Evolutionary conservation across 2,329 filamentous ascomycete genomes (phyloP).

Genomic region (Colletotrichum lini): DNA sequence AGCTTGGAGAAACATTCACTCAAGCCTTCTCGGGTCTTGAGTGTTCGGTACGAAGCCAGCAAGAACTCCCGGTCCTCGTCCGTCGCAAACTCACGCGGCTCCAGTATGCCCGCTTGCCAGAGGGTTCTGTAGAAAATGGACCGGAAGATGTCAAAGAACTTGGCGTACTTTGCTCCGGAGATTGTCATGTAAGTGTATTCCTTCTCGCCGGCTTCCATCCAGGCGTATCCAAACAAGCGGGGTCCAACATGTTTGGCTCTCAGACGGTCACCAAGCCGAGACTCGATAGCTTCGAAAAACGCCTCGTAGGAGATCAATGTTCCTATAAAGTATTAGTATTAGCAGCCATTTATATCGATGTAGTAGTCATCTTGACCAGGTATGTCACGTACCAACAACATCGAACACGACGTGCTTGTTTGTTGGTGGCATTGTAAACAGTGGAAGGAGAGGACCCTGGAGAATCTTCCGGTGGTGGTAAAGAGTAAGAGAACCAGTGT

Average conservation of each 20-base stretch:
- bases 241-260: slow-evolving; percentile 55
- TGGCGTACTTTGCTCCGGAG: slow-evolving; percentile 55
- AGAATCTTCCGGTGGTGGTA: too few relatives aligned
- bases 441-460: too few relatives aligned
- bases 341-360: too few relatives aligned
- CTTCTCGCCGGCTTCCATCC: slow-evolving; percentile 63
- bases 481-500: too few relatives aligned
- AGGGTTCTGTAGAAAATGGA: slow-evolving; percentile 66
- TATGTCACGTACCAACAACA: slow-evolving; percentile 57
- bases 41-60: slow-evolving; percentile 54
- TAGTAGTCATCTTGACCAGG: too few relatives aligned
- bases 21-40: slow-evolving; percentile 55
- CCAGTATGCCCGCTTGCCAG: slow-evolving; percentile 57
- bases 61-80: slow-evolving; percentile 59
- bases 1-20: slow-evolving; percentile 59
- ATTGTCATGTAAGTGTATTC: slow-evolving; percentile 66
- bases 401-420: slow-evolving; percentile 64
- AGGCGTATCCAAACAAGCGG: slow-evolving; percentile 60
- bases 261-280: slow-evolving; percentile 59
- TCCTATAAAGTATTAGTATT: too few relatives aligned
- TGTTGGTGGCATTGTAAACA: slow-evolving; percentile 12
- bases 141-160: slow-evolving; percentile 60
- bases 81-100: slow-evolving; percentile 58
- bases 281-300: slow-evolving; percentile 57
- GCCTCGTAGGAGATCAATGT: slow-evolving; percentile 64